phyloP scores from a whole-genome alignment of 345 rosid species.

The Acer saccharum region DNA sequence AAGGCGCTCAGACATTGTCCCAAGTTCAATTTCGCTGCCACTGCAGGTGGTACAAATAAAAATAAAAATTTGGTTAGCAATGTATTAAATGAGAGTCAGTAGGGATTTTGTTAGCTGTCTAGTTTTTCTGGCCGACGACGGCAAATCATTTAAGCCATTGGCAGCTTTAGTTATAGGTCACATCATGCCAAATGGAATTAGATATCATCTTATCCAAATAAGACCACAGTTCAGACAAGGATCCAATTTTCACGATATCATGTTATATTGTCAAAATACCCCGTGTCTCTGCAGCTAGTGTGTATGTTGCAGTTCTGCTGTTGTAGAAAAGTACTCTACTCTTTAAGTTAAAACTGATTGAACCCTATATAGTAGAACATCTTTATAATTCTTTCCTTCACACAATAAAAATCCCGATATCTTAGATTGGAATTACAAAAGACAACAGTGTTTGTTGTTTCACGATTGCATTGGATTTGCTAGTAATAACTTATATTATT shows the following conservation, averaged over 20 bases:
- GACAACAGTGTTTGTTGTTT: too few relatives aligned
- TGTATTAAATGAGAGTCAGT: neutral
- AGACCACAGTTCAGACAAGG: neutral
- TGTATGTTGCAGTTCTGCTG: neutral
- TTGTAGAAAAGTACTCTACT: neutral
- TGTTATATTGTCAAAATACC: neutral
- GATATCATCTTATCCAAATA: neutral
- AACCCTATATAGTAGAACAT: neutral
- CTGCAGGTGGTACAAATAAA: too few relatives aligned
- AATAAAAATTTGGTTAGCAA: neutral
- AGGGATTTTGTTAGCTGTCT: neutral
- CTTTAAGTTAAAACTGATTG: neutral
- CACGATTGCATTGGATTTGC: neutral
- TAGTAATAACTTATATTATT: neutral
- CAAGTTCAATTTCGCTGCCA: too few relatives aligned
- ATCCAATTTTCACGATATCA: too few relatives aligned
- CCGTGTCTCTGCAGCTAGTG: neutral
- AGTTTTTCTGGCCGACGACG: neutral
- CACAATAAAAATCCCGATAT: neutral
- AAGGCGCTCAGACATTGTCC: too few relatives aligned
- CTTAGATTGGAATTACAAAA: neutral
- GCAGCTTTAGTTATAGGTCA: neutral
- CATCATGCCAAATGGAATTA: neutral
- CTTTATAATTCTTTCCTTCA: neutral
- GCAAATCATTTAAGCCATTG: neutral